These are phyloP conservation scores for Fusarium albidum DNA, from an alignment of 2,329 filamentous ascomycete species.

Conservation along the genomic window DNA sequence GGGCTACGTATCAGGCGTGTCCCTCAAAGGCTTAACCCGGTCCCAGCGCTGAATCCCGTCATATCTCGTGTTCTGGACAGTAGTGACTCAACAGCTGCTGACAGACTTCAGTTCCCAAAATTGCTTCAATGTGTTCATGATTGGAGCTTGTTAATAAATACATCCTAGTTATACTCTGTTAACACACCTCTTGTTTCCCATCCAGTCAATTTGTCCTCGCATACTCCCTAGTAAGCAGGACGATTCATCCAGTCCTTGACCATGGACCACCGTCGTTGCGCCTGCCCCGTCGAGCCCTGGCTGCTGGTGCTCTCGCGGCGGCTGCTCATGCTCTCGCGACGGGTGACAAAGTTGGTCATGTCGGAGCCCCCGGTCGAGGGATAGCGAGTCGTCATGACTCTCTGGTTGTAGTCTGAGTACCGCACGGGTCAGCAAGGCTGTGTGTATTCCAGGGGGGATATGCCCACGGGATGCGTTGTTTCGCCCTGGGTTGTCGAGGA, in stretches of 20 bases:
- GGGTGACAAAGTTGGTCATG: conserved; percentile 25
- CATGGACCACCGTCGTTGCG: conserved; percentile 28
- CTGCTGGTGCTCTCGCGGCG: conserved; percentile 27
- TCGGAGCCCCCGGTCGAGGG: conserved; percentile 21
- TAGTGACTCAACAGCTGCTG: too few relatives aligned
- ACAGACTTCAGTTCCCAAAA: too few relatives aligned
- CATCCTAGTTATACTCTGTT: background rate
- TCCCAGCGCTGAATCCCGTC: too few relatives aligned
- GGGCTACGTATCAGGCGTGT: too few relatives aligned
- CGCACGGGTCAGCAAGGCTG: background rate
- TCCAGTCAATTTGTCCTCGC: too few relatives aligned
- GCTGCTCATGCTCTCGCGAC: conserved; percentile 26
- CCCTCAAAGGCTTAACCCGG: too few relatives aligned
- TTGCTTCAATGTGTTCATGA: too few relatives aligned
- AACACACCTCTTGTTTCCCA: background rate
- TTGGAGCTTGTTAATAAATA: background rate
- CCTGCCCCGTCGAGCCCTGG: conserved; percentile 17
- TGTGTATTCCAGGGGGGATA: accelerated
- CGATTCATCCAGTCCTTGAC: conserved; percentile 31
- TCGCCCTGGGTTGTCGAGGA: conserved; percentile 26
- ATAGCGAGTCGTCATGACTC: conserved; percentile 29
- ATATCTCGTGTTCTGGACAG: too few relatives aligned
- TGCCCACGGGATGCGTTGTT: conserved; percentile 26
- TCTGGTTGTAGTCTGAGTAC: conserved; percentile 27
- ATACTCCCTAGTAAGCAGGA: conserved; percentile 25